Conservation (phyloP, 148 eudicot genomes). For the Spergularia marina region DNA sequence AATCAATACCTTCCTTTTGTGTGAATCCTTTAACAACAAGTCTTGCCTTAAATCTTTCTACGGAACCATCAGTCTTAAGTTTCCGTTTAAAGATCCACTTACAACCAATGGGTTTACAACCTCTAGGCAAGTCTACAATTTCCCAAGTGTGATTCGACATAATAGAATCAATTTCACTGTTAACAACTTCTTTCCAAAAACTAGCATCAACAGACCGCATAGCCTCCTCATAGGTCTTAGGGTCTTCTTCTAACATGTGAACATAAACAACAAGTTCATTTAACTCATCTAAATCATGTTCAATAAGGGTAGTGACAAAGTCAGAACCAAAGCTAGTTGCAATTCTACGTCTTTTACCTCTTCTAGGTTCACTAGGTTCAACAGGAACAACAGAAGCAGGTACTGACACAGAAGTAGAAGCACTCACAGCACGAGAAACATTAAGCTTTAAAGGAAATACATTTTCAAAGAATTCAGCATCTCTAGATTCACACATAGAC, state of each 20-base stretch:
- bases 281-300: background rate
- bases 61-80: no score
- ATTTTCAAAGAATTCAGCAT: background rate
- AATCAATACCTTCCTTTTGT: no score
- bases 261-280: background rate
- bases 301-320: background rate
- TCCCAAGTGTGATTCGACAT: background rate
- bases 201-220: background rate
- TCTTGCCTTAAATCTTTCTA: no score
- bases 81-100: background rate
- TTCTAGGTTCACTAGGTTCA: background rate
- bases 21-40: no score
- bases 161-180: background rate
- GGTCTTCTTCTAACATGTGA: background rate
- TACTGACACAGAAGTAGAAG: background rate
- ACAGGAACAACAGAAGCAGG: background rate
- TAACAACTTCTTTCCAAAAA: background rate
- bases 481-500: background rate
- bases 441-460: background rate
- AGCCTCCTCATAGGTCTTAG: background rate
- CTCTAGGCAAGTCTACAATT: background rate
- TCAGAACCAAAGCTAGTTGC: background rate
- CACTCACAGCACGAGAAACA: background rate
- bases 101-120: background rate
- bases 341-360: background rate